A percentile compares a stretch with the other conserved stretches of the same genome.
Evolutionary conservation across 108 stramenopile species (phyloP).

Genomic region (Nitzschia sp.): DNA sequence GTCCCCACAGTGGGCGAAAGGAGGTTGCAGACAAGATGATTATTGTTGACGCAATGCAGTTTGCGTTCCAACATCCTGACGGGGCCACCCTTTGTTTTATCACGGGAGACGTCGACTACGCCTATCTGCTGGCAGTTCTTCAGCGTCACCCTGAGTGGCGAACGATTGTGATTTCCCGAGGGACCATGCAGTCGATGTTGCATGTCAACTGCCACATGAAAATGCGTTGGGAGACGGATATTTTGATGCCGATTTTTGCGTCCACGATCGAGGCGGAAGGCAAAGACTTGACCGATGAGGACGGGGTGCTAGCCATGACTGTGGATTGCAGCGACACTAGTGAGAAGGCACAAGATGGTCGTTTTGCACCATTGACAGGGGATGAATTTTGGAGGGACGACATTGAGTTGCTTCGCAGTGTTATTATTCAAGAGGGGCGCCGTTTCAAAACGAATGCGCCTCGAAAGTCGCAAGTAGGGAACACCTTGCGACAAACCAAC

Average conservation of each 20-base stretch:
- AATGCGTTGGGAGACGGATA: conserved; percentile 45
- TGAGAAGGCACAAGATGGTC: no score
- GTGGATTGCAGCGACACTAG: no score
- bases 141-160: conserved; percentile 34
- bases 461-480: conserved; percentile 23
- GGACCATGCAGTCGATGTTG: conserved; percentile 37
- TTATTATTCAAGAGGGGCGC: background rate
- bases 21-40: conserved; percentile 56
- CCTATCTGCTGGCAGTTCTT: conserved; percentile 34
- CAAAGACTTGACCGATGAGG: background rate
- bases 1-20: conserved; percentile 36
- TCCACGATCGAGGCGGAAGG: background rate
- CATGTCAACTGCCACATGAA: conserved; percentile 42
- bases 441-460: background rate
- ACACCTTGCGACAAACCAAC: conserved; percentile 12
- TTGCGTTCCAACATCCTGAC: conserved; percentile 41
- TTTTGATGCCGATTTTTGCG: conserved; percentile 9
- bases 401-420: conserved; percentile 21
- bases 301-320: background rate
- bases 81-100: conserved; percentile 44
- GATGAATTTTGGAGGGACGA: no score
- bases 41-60: conserved; percentile 49
- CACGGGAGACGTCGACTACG: conserved; percentile 39
- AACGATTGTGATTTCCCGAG: conserved; percentile 44
- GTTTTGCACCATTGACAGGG: no score